A percentile compares a stretch with the other conserved stretches of the same genome.
These are phyloP conservation scores for Clausena lansium DNA, from an alignment of 345 rosid species.

Conservation along the genomic window DNA sequence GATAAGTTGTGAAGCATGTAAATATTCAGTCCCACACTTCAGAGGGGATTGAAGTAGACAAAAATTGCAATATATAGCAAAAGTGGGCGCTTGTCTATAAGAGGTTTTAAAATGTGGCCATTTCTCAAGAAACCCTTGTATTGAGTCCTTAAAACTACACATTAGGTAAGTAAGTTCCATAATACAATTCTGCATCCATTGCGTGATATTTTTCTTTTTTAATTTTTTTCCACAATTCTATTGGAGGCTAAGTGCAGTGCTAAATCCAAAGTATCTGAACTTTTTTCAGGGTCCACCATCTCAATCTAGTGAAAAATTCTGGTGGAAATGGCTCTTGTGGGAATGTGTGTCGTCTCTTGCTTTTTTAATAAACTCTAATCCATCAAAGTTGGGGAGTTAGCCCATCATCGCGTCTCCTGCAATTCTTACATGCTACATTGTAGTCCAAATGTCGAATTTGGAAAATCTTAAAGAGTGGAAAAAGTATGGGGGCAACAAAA, in stretches of 20 bases:
- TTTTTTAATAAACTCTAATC: background rate
- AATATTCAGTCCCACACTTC: background rate
- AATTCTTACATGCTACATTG: background rate
- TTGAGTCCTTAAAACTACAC: background rate
- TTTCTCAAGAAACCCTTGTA: background rate
- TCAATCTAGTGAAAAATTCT: background rate
- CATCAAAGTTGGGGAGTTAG: background rate
- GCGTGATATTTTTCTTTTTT: background rate
- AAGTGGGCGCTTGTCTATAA: background rate
- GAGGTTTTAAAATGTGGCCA: background rate
- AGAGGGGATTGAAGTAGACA: background rate
- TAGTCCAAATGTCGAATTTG: background rate
- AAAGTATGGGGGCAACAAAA: background rate
- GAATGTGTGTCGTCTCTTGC: background rate
- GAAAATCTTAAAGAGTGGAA: background rate
- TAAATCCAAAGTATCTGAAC: background rate
- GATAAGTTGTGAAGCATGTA: background rate
- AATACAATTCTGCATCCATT: background rate
- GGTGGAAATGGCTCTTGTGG: background rate
- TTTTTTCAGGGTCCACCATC: background rate
- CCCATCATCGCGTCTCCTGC: background rate
- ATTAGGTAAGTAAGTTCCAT: background rate
- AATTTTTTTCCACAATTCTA: background rate
- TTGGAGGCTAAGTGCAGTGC: background rate
- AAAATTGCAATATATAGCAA: background rate